phyloP scores from a whole-genome alignment of 1,139 yeast species.

The Hansenula sp. region DNA sequence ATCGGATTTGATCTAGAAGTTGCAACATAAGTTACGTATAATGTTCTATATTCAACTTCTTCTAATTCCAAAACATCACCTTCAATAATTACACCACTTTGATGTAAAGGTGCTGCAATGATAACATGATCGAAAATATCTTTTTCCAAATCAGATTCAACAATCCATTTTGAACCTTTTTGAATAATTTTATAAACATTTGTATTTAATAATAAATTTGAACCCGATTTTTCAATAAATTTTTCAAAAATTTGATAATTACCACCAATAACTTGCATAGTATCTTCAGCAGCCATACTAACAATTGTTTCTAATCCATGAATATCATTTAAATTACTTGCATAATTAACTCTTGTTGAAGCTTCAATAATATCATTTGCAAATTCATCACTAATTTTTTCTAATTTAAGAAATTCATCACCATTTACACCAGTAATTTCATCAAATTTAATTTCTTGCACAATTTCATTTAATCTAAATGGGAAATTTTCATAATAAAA shows the following conservation, averaged over 20 bases:
- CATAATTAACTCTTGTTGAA: slow-evolving; percentile 37
- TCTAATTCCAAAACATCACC: slow-evolving; percentile 7
- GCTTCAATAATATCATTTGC: slow-evolving; percentile 31
- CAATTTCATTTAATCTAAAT: slow-evolving; percentile 9
- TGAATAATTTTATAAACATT: slow-evolving; percentile 22
- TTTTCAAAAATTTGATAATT: slow-evolving; percentile 9
- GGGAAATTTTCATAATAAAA: slow-evolving; percentile 25
- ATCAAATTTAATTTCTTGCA: slow-evolving; percentile 21
- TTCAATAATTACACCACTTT: slow-evolving; percentile 22
- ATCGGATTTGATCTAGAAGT: slow-evolving; percentile 9
- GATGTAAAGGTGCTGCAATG: slow-evolving; percentile 36
- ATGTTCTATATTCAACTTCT: slow-evolving; percentile 24
- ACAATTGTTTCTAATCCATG: slow-evolving; percentile 37
- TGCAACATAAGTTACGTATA: slow-evolving; percentile 28
- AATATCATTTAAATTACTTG: slow-evolving; percentile 31
- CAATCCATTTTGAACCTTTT: slow-evolving; percentile 6
- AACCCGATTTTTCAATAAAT: slow-evolving; percentile 27
- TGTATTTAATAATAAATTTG: slow-evolving; percentile 25
- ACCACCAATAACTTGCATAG: slow-evolving; percentile 15
- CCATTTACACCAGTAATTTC: slow-evolving; percentile 23
- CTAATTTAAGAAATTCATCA: slow-evolving; percentile 4
- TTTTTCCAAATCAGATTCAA: not conserved
- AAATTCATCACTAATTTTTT: slow-evolving; percentile 21
- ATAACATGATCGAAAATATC: slow-evolving; percentile 35
- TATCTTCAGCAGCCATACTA: slow-evolving; percentile 32